A percentile compares a stretch with the other conserved stretches of the same genome.
These are phyloP conservation scores for Colletotrichum godetiae DNA, from an alignment of 2,329 filamentous ascomycete genomes.

Conservation along the genomic window DNA sequence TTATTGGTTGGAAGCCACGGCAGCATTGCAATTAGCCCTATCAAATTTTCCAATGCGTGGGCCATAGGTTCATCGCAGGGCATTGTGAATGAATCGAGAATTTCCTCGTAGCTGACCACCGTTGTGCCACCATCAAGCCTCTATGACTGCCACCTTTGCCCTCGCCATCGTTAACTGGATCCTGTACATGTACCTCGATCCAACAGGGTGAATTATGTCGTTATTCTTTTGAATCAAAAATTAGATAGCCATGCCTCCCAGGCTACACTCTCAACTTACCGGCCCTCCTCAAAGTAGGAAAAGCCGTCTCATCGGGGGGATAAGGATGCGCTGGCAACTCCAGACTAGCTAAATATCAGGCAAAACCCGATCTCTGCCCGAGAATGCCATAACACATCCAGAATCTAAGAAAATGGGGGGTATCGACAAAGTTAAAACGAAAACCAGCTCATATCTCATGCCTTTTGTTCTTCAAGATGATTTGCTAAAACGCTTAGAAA, in stretches of 20 bases:
- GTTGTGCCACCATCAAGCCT: neutral
- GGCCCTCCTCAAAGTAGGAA: neutral
- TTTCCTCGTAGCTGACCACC: neutral
- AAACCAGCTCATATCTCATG: constrained; percentile 12
- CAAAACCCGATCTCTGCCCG: neutral
- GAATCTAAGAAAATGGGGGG: constrained; percentile 30
- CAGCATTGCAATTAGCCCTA: neutral
- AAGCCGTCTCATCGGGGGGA: neutral
- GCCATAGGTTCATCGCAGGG: neutral
- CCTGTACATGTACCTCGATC: constrained; percentile 37
- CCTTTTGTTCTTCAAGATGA: constrained; percentile 40
- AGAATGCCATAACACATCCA: constrained; percentile 6
- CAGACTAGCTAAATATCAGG: neutral
- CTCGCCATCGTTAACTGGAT: constrained; percentile 32
- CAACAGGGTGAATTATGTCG: constrained; percentile 23
- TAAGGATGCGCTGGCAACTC: neutral
- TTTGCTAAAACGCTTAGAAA: constrained; percentile 84
- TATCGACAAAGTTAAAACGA: constrained; percentile 36
- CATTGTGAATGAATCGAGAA: neutral
- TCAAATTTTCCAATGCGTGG: neutral
- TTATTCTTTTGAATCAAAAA: neutral
- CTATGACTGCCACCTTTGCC: constrained; percentile 1
- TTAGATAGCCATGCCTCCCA: neutral
- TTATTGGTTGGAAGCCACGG: neutral
- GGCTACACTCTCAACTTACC: neutral